Percentiles rank a stretch among this genome's conserved stretches.
These are phyloP conservation scores for Colletotrichum limetticola DNA, from an alignment of 2,329 filamentous ascomycete species.

Conservation along the genomic window DNA sequence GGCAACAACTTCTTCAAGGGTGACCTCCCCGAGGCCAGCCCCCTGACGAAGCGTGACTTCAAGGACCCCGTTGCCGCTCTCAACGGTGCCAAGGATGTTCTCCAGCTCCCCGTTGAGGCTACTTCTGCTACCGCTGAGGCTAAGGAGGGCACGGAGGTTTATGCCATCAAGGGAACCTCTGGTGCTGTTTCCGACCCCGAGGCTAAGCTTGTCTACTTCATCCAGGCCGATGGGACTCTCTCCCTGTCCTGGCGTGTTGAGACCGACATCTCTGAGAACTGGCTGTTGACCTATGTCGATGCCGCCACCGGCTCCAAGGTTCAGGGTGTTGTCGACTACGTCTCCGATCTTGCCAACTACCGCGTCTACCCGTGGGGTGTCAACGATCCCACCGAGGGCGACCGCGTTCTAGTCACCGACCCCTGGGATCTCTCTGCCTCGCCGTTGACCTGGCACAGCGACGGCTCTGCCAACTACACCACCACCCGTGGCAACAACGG, in stretches of 20 bases:
- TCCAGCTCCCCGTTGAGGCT: conserved; percentile 46
- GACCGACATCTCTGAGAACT: conserved; percentile 62
- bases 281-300: conserved; percentile 64
- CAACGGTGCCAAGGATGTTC: conserved; percentile 48
- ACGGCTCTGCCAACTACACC: conserved; percentile 58
- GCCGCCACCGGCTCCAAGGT: conserved; percentile 54
- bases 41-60: conserved; percentile 51
- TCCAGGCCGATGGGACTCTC: conserved; percentile 54
- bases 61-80: conserved; percentile 57
- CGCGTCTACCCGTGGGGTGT: conserved; percentile 62
- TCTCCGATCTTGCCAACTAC: conserved; percentile 58
- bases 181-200: conserved; percentile 60
- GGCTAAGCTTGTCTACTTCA: conserved; percentile 61
- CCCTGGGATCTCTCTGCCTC: conserved; percentile 52
- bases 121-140: conserved; percentile 40
- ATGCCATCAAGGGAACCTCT: conserved; percentile 54
- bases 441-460: conserved; percentile 60
- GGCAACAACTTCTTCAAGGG: conserved; percentile 59
- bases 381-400: conserved; percentile 60
- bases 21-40: conserved; percentile 49
- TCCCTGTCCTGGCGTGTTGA: conserved; percentile 63
- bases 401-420: conserved; percentile 51
- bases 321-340: conserved; percentile 63
- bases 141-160: conserved; percentile 42
- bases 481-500: conserved; percentile 65